phyloP scores from a whole-genome alignment of 2,329 filamentous ascomycete genomes.

The Botrytis medusae region DNA sequence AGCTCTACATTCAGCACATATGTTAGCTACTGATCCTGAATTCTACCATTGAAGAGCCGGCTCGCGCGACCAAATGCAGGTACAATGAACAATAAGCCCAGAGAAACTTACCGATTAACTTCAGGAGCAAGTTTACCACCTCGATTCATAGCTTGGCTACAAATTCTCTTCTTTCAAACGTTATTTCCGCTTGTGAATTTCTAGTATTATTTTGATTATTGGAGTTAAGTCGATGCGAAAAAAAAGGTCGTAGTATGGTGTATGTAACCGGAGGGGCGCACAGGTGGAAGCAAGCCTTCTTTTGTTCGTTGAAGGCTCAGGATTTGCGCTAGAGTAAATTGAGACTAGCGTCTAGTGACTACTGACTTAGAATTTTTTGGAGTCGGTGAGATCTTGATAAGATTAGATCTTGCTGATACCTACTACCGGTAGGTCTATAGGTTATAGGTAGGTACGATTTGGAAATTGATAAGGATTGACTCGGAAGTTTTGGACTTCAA shows the following conservation, averaged over 20 bases:
- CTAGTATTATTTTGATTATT: slow-evolving; percentile 22
- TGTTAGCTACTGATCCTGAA: slow-evolving; percentile 30
- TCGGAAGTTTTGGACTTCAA: neutral
- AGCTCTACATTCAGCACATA: slow-evolving; percentile 63
- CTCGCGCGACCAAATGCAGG: slow-evolving; percentile 19
- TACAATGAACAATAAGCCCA: neutral
- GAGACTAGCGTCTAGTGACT: neutral
- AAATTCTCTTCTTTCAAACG: slow-evolving; percentile 25
- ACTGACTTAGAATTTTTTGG: slow-evolving; percentile 8
- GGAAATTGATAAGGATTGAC: neutral
- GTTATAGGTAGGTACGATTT: neutral
- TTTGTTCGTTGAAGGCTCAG: slow-evolving; percentile 18
- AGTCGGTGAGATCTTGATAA: slow-evolving; percentile 17
- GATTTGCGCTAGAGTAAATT: slow-evolving; percentile 6
- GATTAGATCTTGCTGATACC: slow-evolving; percentile 7
- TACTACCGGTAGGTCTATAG: too few relatives aligned
- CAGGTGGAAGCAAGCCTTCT: slow-evolving; percentile 21
- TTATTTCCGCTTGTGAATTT: slow-evolving; percentile 21
- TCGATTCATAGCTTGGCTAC: slow-evolving; percentile 83
- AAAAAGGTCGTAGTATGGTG: slow-evolving; percentile 18
- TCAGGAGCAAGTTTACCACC: slow-evolving; percentile 97
- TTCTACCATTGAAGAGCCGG: neutral
- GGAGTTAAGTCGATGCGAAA: slow-evolving; percentile 20
- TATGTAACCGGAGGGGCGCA: slow-evolving; percentile 20
- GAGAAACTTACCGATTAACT: slow-evolving; percentile 81